Evolutionary conservation across 2,329 filamentous ascomycete species (phyloP).

Genomic region (Botrytis porri): DNA sequence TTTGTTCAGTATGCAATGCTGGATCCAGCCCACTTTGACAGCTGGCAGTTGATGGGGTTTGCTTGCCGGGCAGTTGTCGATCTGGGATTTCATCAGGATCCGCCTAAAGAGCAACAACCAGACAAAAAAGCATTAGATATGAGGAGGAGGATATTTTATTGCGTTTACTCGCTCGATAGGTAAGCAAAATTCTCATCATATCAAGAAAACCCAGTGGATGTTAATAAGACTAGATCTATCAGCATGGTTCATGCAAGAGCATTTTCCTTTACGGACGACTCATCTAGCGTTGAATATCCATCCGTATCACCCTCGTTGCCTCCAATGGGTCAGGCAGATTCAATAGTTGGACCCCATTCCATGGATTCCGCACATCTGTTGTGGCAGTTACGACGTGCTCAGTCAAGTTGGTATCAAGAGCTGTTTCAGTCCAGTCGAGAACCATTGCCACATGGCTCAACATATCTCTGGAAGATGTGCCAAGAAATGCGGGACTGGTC

Average conservation of each 20-base stretch:
- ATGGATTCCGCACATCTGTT: constrained; percentile 72
- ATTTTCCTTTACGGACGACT: constrained; percentile 92
- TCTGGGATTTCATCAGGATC: constrained; percentile 89
- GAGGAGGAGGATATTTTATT: constrained; percentile 82
- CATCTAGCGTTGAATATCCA: constrained; percentile 77
- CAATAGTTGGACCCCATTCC: constrained; percentile 47
- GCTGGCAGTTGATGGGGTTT: constrained; percentile 90
- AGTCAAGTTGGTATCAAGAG: constrained; percentile 87
- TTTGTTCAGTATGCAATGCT: constrained; percentile 87
- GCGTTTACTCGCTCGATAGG: constrained; percentile 86
- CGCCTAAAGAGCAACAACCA: constrained; percentile 64
- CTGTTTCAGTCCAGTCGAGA: constrained; percentile 76
- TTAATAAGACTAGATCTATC: constrained; percentile 58
- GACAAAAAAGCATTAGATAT: constrained; percentile 71
- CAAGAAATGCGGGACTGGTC: constrained; percentile 78
- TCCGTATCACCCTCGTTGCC: constrained; percentile 41
- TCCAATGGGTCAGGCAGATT: constrained; percentile 34
- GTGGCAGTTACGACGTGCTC: constrained; percentile 77
- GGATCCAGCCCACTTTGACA: constrained; percentile 87
- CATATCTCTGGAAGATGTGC: constrained; percentile 74
- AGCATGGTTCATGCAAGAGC: constrained; percentile 84
- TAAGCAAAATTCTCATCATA: constrained; percentile 40
- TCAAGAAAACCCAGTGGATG: background rate
- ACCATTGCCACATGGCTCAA: constrained; percentile 64
- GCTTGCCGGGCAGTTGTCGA: constrained; percentile 85